Base-by-base conservation (phyloP, 805 yeast genomes). In the Spathaspora gorwiae region DNA sequence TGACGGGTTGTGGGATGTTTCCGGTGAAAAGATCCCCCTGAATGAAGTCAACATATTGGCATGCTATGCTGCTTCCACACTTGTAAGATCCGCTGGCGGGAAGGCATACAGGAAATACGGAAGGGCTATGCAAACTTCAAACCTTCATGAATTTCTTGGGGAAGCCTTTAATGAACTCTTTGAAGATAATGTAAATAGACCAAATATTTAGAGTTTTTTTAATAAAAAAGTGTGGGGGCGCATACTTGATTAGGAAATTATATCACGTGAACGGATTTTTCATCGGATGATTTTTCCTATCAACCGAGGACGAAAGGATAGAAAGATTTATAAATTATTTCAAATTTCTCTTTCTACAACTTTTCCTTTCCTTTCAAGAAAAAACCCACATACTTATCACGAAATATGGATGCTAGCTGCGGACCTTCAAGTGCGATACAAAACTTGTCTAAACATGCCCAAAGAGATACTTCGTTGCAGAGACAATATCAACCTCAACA, bases 121-220 rank as follows among this genome's bases (percentile, higher is more conserved):
- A 1, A 68, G 98, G 41, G 76, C 94, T 3, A 83, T 89, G 87
- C 89, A 87, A 56, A 88, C 99, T 0, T 79, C 89, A 3, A 87
- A 90, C 59, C 67, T 92, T 29, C 90, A 89, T 49, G 73, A 77
- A 40, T 76, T 72, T 47, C 80, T 94, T 26, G 84, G 85, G 0
- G 71, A 68, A 7, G 83, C 90, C 0, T 90, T 77, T 59, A 62
- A 56, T n/a, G 73, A 69, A 43, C 47, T 80, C 7, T 47, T 44
- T 36, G 53, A 47, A 29, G 32, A 29, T 5, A 11, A 19, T 19
- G 24, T 19, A 19, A 19, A 19, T 9, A 29, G 12, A 29, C 32
- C 32, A 29, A 29, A 29, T 29, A 29, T 29, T 9, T 29, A 29
- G 12, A 29, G 32, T 3, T 19, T 19, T 5, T 19, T 5, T 19